Evolutionary conservation across 495 filamentous ascomycete genomes (phyloP), one percentile per base, ranked within the genome.

Genomic region (Aspergillus coremiiformis): DNA sequence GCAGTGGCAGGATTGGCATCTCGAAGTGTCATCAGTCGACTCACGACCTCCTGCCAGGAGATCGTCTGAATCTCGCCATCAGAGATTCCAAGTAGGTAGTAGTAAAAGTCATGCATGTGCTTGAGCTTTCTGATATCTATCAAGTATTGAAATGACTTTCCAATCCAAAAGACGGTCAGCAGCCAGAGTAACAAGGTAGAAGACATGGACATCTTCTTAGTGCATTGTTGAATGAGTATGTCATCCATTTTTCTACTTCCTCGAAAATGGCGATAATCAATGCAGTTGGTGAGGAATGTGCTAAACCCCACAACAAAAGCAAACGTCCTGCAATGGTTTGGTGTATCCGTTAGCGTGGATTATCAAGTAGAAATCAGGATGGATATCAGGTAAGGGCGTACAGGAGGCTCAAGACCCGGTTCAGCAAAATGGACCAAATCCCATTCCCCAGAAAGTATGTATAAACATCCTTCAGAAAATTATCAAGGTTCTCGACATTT

Each of bases 31-130:
- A 96, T 96, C 48, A 98, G 73, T 41, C 90, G 85, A 30, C 82
- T 85, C 39, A 98, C 92, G 29, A 97, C 79, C 53, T 94, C 86
- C 64, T 96, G 90, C 93, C 93, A 98, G 7, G 90, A 89, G 27
- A 97, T 85, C 0, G 91, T 96, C 68, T 97, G 94, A 62, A 98
- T 94, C 54, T 98, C 94, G 19, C 81, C 73, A 58, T 97, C 94
- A 2, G 88, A 87, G 27, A 98, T 85, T 26, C 85, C 84, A 14
- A 98, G 80, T 6, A 96, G 77, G 61, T 96, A 81, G 35, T 80
- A 69, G 67, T 89, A 98, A 67, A 97, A 98, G 66, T 93, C 84
- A 59, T 90, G 89, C 67, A 95, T 82, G 26, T 87, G 76, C 56
- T 79, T 72, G 14, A 97, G 77, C 19, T 84, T 78, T 15, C 84